phyloP scores from a whole-genome alignment of 148 eudicot genomes.

The Gaultheria prostrata region DNA sequence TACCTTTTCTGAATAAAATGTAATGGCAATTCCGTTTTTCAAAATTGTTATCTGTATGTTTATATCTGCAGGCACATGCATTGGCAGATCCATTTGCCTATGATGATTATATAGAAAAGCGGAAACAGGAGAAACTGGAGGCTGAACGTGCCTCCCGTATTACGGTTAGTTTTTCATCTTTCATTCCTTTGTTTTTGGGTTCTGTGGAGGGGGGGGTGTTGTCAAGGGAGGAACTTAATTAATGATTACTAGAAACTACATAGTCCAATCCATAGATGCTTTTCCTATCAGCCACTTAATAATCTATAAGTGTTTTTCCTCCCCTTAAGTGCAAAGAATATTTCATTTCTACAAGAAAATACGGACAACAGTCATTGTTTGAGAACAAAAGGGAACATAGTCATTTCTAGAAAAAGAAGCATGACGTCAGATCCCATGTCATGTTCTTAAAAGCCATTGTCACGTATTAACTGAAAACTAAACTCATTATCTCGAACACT shows the following conservation, averaged over 20 bases:
- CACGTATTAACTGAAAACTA: background rate
- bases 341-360: background rate
- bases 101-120: constrained; percentile 59
- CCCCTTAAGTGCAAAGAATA: background rate
- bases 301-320: background rate
- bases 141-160: constrained; percentile 50
- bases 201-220: background rate
- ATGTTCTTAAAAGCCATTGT: background rate
- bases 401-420: too few species aligned
- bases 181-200: too few species aligned
- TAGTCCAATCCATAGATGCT: background rate
- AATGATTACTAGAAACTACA: background rate
- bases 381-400: background rate
- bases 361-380: background rate
- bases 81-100: constrained; percentile 72
- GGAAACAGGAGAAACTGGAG: constrained; percentile 61
- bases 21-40: background rate
- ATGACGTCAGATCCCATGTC: too few species aligned
- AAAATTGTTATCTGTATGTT: background rate
- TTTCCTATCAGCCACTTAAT: background rate
- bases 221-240: background rate
- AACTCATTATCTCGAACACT: background rate
- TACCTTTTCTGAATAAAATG: background rate
- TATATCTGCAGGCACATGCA: constrained; percentile 60
- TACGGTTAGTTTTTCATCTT: constrained; percentile 40